phyloP scores from a whole-genome alignment of 2,329 filamentous ascomycete genomes.

The Neonectria sp. region DNA sequence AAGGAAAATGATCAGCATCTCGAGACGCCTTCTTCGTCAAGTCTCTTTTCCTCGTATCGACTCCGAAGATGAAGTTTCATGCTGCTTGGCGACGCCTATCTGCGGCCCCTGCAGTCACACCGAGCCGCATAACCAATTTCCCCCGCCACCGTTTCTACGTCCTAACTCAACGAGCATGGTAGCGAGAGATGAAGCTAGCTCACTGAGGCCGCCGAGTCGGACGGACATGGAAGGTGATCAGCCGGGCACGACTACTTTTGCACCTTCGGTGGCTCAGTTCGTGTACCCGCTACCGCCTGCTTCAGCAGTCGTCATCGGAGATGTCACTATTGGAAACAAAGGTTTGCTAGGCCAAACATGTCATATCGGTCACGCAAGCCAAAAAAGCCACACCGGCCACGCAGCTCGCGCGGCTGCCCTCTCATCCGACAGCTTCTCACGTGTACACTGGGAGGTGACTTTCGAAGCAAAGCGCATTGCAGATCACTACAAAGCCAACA shows the following conservation, averaged over 20 bases:
- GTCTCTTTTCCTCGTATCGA: too few species aligned
- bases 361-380: neutral
- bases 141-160: neutral
- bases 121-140: neutral
- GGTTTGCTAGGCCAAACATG: neutral
- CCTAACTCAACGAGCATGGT: slow-evolving; percentile 3
- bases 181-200: neutral
- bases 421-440: neutral
- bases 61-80: slow-evolving; percentile 2
- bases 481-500: neutral
- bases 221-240: neutral
- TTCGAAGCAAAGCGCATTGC: slow-evolving; percentile 3
- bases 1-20: too few species aligned
- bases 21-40: too few species aligned
- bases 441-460: slow-evolving; percentile 4
- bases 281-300: neutral
- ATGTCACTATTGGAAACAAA: slow-evolving; percentile 1
- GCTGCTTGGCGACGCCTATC: slow-evolving; percentile 4
- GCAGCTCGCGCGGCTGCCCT: neutral
- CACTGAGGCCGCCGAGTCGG: slow-evolving; percentile 3
- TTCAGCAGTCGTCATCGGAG: slow-evolving; percentile 1
- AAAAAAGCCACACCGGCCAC: too few species aligned
- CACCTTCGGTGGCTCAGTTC: neutral
- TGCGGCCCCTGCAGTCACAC: slow-evolving; percentile 1
- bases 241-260: neutral